Percentiles rank a stretch among this genome's conserved stretches.
Evolutionary conservation across 805 yeast species (phyloP).

Genomic region (Pichia occidentalis): DNA sequence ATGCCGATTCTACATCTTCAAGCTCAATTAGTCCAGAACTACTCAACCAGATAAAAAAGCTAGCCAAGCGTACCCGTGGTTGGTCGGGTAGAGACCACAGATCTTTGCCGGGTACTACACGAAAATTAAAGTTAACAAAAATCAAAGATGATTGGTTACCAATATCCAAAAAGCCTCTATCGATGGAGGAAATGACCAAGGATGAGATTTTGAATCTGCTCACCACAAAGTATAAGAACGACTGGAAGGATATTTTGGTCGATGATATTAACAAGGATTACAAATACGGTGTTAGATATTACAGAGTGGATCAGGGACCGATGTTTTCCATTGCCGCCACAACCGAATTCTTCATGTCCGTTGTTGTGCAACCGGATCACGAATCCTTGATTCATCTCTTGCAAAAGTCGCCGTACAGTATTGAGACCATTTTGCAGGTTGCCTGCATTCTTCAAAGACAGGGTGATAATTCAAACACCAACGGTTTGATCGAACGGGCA

Average conservation of each 20-base stretch:
- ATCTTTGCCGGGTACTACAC: constrained; percentile 64
- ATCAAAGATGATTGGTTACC: constrained; percentile 81
- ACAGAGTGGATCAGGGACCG: constrained; percentile 39
- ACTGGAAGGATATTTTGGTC: constrained; percentile 45
- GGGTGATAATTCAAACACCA: constrained; percentile 68
- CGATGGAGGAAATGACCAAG: constrained; percentile 47
- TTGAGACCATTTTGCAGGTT: constrained; percentile 71
- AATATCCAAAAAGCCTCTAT: constrained; percentile 50
- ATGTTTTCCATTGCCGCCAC: constrained; percentile 30
- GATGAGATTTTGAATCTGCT: constrained; percentile 36
- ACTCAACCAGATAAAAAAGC: constrained; percentile 52
- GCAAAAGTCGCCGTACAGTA: constrained; percentile 63
- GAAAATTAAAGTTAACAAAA: constrained; percentile 62
- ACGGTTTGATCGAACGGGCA: constrained; percentile 70
- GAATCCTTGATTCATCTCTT: constrained; percentile 58
- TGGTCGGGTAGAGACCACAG: constrained; percentile 82
- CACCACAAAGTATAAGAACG: constrained; percentile 27
- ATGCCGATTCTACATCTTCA: constrained; percentile 71
- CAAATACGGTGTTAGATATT: constrained; percentile 48
- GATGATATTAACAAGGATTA: constrained; percentile 33
- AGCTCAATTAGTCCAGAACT: constrained; percentile 64
- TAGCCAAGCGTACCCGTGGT: constrained; percentile 56
- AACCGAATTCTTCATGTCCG: constrained; percentile 48
- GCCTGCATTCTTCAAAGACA: constrained; percentile 69
- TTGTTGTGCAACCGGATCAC: constrained; percentile 71